Base-by-base conservation (phyloP, 805 yeast species). In the Jamesozyma spencerorum region DNA sequence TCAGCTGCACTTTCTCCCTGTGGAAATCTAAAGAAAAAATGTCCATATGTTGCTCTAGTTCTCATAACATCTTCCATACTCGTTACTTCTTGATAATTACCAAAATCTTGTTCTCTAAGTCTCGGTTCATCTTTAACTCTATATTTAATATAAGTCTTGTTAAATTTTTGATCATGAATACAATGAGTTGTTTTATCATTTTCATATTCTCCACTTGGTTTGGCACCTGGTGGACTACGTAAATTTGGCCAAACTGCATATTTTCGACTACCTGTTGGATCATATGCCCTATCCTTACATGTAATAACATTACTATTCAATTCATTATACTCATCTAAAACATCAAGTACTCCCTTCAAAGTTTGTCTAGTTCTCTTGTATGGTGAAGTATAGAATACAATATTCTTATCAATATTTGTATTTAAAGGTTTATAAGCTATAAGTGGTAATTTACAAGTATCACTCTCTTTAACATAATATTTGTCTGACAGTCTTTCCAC, bases 1-100 rank as follows among this genome's bases (percentile, higher is more conserved):
- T 88, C 97, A 0, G 97, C 97, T 0, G 96, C 97, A 52, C 92
- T 81, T 60, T 88, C 97, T 10, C 97, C 97, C 53, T 83, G 79
- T 4, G 95, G 95, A 24, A 88, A 88, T 41, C 97, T 64, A 58
- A 83, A 88, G 60, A 88, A 88, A 54, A 81, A 81, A 58, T 80
- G 85, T 0, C 97, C 97, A 62, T 88, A 88, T 46, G 77, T 75
- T 0, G 94, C 88, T 36, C 97, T 65, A 51, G 85, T 94, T 41
- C 72, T 71, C 86, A 95, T 81, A 27, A 86, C 81, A 49, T 70
- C 68, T 49, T 80, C 81, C 94, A 87, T 87, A 41, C 75, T 78
- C 1, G 77, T 72, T 0, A 79, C 72, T 41, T 82, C 77, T 64
- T 87, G 97, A 61, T 86, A 87, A 57, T 87, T 87, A 17, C 97